Base-by-base conservation (phyloP, 345 rosid species). In the Camelina neglecta region DNA sequence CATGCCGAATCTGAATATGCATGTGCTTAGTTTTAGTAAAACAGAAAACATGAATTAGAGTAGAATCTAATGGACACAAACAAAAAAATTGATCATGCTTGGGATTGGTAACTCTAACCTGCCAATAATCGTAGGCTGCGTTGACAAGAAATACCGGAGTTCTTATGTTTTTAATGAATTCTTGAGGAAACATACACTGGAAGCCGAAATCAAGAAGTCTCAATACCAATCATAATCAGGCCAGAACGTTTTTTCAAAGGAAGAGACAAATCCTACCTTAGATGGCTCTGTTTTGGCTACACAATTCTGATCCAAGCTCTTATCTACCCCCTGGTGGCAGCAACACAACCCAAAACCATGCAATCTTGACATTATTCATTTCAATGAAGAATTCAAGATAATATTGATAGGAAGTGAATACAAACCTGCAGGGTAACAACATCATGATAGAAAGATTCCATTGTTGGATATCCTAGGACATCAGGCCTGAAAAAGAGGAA, bases 41-140 rank as follows among this genome's bases (percentile, higher is more conserved):
- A 29, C 51, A 23, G 47, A 16, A 56, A 80, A 59, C 39, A 72
- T 45, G 45, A 64, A 56, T 15, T 44, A 49, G 42, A 65, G 69
- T 35, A 31, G n/a, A n/a, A 57, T 67, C 55, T 49, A 51, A 75
- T 13, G 23, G 38, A 69, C 6, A 20, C 7, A 42, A 7, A 47
- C 39, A 0, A 75, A 47, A 47, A 20, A 36, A 49, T 63, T 63
- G 1, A 0, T 58, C 10, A 49, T 58, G 51, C 6, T 48, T 35
- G 13, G 50, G 50, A 16, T 11, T 65, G 21, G 7, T 60, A 60
- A 65, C 53, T 36, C 59, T 77, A 79, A 94, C 98, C 89, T 94
- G 98, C 98, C 98, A 94, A 81, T 64, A 85, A 73, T 92, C 98
- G 75, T 92, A 90, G 56, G 96, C 90, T 45, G 97, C 83, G 45